Conservation (phyloP, 2,329 filamentous ascomycete species). For the Trichoderma brevicompactum region DNA sequence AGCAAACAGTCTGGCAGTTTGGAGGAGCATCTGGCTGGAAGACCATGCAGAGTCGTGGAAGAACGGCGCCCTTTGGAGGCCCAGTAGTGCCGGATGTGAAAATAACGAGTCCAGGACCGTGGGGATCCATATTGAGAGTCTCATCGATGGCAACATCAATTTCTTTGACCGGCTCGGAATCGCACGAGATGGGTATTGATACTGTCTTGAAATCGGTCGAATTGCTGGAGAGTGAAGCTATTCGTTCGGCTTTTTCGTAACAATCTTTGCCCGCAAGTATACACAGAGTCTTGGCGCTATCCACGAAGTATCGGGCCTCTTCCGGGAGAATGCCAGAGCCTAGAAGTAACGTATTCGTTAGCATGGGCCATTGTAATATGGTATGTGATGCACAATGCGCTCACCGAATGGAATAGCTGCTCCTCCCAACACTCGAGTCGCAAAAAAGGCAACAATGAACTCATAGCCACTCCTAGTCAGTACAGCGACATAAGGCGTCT, state of each 20-base stretch:
- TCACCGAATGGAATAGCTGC: conserved; percentile 32
- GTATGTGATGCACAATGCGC: not conserved
- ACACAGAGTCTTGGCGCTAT: conserved; percentile 21
- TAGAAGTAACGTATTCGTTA: not conserved
- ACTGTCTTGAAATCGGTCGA: conserved; percentile 31
- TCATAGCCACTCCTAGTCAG: conserved; percentile 34
- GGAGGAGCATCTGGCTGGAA: conserved; percentile 1
- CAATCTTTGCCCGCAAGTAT: conserved; percentile 26
- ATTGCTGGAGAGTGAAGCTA: not conserved
- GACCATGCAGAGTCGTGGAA: conserved; percentile 43
- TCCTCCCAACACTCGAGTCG: conserved; percentile 32
- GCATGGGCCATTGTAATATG: not conserved
- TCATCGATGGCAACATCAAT: conserved; percentile 28
- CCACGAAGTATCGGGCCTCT: conserved; percentile 30
- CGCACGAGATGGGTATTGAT: conserved; percentile 23
- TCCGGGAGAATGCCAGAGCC: conserved; percentile 30
- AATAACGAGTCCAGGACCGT: conserved; percentile 50
- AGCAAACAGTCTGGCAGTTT: conserved; percentile 28
- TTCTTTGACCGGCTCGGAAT: conserved; percentile 24
- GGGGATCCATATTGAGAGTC: conserved; percentile 19
- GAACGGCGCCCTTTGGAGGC: conserved; percentile 60
- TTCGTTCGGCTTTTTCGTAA: conserved; percentile 12
- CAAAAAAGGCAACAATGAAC: conserved; percentile 36
- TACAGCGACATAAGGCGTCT: conserved; percentile 28
- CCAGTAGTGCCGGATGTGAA: conserved; percentile 57